Evolutionary conservation across 1,284 basidiomycete species (phyloP).

Genomic region (Agroathelia rolfsii): DNA sequence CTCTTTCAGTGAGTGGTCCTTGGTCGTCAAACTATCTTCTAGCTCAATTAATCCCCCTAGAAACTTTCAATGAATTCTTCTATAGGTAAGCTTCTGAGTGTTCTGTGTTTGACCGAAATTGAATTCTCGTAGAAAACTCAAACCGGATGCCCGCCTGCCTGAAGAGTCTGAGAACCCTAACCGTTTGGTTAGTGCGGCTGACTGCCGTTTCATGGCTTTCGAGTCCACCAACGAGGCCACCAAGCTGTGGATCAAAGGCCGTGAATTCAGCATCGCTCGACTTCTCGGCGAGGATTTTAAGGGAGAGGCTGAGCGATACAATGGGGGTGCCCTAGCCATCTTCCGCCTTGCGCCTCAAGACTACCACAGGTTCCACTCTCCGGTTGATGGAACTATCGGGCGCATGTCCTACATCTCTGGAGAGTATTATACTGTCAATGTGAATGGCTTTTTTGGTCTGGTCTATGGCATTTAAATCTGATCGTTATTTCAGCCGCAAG

Average conservation of each 20-base stretch:
- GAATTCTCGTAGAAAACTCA: conserved; percentile 68
- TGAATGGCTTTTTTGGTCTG: conserved; percentile 26
- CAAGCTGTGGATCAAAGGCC: conserved; percentile 92
- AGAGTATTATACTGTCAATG: conserved; percentile 91
- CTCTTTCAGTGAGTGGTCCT: conserved; percentile 59
- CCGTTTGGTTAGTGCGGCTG: conserved; percentile 80
- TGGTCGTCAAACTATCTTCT: conserved; percentile 1
- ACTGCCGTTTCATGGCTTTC: conserved; percentile 93
- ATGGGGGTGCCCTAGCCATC: conserved; percentile 73
- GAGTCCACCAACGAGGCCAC: conserved; percentile 81
- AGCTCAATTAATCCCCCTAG: conserved; percentile 24
- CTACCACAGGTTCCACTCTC: conserved; percentile 94
- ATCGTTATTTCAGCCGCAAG: conserved; percentile 52
- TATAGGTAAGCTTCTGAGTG: conserved; percentile 42
- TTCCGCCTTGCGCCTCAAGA: conserved; percentile 94
- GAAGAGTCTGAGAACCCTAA: conserved; percentile 65
- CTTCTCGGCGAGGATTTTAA: conserved; percentile 77
- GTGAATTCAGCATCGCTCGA: conserved; percentile 77
- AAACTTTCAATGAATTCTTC: conserved; percentile 87
- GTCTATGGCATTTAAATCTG: conserved; percentile 1
- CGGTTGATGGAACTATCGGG: conserved; percentile 79
- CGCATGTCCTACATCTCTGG: conserved; percentile 73
- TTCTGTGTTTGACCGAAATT: conserved; percentile 10
- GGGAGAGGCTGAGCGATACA: conserved; percentile 56
- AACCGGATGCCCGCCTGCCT: conserved; percentile 71